Conservation (phyloP, 495 filamentous ascomycete species). For the Physcia stellaris region DNA sequence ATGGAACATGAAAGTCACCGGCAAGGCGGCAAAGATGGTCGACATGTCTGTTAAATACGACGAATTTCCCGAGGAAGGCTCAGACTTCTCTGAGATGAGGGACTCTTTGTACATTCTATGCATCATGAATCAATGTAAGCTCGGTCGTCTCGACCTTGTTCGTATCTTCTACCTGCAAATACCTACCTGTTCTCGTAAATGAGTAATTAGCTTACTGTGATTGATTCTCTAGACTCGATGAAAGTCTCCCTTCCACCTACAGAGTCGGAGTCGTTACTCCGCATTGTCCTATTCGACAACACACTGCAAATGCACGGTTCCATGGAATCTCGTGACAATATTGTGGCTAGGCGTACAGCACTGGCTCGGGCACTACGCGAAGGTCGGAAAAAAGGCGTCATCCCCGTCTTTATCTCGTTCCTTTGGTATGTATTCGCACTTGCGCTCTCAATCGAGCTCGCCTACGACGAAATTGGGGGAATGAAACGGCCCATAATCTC, state of each 20-base stretch:
- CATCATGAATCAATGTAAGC: conserved; percentile 34
- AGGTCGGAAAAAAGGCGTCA: conserved; percentile 23
- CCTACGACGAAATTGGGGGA: conserved; percentile 28
- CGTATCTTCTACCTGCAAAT: neutral
- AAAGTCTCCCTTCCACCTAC: conserved; percentile 16
- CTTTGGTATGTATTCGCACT: conserved; percentile 26
- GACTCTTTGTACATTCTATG: conserved; percentile 33
- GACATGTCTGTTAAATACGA: conserved; percentile 30
- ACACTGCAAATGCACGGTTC: conserved; percentile 16
- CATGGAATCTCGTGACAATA: conserved; percentile 10
- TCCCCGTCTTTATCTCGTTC: conserved; percentile 28
- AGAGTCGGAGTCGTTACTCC: conserved; percentile 23
- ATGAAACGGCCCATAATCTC: conserved; percentile 31
- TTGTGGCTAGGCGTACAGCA: conserved; percentile 17
- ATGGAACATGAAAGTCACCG: conserved; percentile 36
- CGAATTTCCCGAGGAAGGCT: conserved; percentile 17
- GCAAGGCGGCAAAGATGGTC: conserved; percentile 30
- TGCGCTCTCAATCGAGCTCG: conserved; percentile 22
- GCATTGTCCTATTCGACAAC: conserved; percentile 27
- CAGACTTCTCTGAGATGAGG: conserved; percentile 27
- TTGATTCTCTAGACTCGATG: conserved; percentile 14
- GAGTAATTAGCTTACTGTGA: neutral
- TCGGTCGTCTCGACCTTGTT: conserved; percentile 22
- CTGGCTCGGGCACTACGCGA: conserved; percentile 23
- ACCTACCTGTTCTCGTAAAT: too few relatives aligned